phyloP scores from a whole-genome alignment of 208 protist genomes.

The Novymonas esmeraldas region DNA sequence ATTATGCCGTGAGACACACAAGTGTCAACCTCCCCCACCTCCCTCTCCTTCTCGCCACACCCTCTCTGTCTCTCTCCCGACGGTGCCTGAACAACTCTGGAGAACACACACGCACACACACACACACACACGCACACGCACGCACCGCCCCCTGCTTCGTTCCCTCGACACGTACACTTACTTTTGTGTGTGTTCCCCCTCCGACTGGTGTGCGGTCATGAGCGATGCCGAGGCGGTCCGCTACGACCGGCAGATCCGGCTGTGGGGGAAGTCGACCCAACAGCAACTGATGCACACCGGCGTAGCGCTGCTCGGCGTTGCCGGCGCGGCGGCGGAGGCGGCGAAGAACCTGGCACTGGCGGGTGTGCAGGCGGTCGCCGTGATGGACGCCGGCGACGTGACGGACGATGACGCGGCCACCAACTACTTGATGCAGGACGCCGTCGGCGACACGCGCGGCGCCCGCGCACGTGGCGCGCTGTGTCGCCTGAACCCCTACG shows the following conservation, averaged over 20 bases:
- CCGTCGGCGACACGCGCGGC: slow-evolving; percentile 27
- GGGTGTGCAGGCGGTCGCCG: slow-evolving; percentile 65
- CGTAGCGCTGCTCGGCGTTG: slow-evolving; percentile 62
- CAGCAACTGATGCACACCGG: slow-evolving; percentile 72
- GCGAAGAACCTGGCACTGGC: slow-evolving; percentile 93
- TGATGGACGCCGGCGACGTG: slow-evolving; percentile 45
- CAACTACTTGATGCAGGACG: slow-evolving; percentile 73
- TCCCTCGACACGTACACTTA: no score
- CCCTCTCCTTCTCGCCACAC: not conserved
- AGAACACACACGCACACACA: no score
- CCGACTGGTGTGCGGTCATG: slow-evolving; percentile 16
- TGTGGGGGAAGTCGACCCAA: slow-evolving; percentile 93
- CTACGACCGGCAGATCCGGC: slow-evolving; percentile 94
- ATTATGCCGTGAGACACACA: not conserved
- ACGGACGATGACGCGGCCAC: slow-evolving; percentile 26
- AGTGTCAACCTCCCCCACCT: not conserved
- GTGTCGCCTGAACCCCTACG: slow-evolving; percentile 53
- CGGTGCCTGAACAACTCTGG: no score
- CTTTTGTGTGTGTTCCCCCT: not conserved
- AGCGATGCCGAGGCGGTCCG: slow-evolving; percentile 64
- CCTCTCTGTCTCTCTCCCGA: not conserved
- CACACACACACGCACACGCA: no score
- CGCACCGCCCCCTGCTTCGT: no score
- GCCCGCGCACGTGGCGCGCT: slow-evolving; percentile 26
- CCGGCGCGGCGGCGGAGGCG: slow-evolving; percentile 70